Conservation (phyloP, 768 basidiomycete genomes). For the Lactifluus rugatus region DNA sequence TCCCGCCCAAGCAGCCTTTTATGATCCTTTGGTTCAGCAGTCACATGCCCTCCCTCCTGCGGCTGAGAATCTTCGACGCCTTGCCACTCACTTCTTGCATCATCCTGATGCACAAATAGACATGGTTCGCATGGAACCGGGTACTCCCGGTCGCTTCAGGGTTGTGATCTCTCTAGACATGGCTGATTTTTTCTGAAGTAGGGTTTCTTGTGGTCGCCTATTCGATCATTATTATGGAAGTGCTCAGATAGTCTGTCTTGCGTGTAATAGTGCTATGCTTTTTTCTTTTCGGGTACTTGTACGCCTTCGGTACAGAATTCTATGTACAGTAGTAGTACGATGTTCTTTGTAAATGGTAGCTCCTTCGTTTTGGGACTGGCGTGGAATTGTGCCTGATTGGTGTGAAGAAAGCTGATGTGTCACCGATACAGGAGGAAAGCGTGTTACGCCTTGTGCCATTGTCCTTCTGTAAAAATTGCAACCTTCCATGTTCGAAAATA, state of each 20-base stretch:
- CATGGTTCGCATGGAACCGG: background rate
- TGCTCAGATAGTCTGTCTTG: background rate
- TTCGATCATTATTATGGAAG: background rate
- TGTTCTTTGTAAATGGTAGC: too few relatives aligned
- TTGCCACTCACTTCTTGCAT: background rate
- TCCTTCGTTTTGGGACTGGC: too few relatives aligned
- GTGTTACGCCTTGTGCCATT: too few relatives aligned
- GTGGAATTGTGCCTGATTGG: too few relatives aligned
- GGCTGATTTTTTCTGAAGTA: background rate
- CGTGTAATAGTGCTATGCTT: too few relatives aligned
- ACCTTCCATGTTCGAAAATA: constrained; percentile 5
- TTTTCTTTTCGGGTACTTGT: too few relatives aligned
- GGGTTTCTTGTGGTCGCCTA: background rate
- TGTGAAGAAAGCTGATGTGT: too few relatives aligned
- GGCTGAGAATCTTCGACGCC: background rate
- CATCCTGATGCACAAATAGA: background rate
- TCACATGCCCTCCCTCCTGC: background rate
- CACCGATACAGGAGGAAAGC: too few relatives aligned
- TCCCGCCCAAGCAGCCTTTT: background rate
- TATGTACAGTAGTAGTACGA: too few relatives aligned
- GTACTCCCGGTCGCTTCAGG: background rate
- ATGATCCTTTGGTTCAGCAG: background rate
- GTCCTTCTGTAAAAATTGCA: too few relatives aligned
- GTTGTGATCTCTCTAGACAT: background rate
- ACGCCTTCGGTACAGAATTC: too few relatives aligned